Percentiles rank a stretch among this genome's conserved stretches.
These are phyloP conservation scores for Pyrus communis DNA, from an alignment of 306 rosid genomes.

Conservation along the genomic window DNA sequence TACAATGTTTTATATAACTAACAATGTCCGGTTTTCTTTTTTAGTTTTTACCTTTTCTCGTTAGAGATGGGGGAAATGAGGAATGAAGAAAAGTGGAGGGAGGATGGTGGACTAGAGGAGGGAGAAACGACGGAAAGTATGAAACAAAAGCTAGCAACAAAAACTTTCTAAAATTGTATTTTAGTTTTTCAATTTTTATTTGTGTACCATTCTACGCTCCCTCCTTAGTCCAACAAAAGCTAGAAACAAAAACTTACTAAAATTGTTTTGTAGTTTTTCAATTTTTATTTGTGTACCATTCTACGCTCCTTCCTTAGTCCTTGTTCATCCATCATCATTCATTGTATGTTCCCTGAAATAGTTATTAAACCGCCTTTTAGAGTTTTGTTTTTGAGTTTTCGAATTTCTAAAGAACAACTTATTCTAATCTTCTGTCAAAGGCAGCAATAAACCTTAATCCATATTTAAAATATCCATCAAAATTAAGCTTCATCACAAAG, in stretches of 20 bases:
- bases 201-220: neutral
- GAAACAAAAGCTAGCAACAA: neutral
- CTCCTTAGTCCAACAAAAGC: too few relatives aligned
- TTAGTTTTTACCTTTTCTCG: too few relatives aligned
- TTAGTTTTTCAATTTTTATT: too few relatives aligned
- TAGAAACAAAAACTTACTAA: too few relatives aligned
- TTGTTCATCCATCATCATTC: neutral
- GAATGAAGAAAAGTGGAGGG: too few relatives aligned
- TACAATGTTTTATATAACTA: too few relatives aligned
- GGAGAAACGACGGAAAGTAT: neutral
- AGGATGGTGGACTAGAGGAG: neutral
- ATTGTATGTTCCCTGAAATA: neutral
- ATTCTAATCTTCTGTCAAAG: neutral
- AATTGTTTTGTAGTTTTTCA: too few relatives aligned
- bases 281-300: too few relatives aligned
- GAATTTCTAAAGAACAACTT: too few relatives aligned
- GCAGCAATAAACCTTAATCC: neutral
- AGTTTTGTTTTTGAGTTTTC: neutral
- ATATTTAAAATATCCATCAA: neutral
- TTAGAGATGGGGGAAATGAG: too few relatives aligned
- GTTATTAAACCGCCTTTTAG: neutral
- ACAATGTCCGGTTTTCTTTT: too few relatives aligned
- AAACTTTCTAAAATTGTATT: neutral
- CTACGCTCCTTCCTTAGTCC: too few relatives aligned
- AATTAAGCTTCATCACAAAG: neutral